Conservation (phyloP, 495 filamentous ascomycete species). For the Penicillium macrosclerotiorum region DNA sequence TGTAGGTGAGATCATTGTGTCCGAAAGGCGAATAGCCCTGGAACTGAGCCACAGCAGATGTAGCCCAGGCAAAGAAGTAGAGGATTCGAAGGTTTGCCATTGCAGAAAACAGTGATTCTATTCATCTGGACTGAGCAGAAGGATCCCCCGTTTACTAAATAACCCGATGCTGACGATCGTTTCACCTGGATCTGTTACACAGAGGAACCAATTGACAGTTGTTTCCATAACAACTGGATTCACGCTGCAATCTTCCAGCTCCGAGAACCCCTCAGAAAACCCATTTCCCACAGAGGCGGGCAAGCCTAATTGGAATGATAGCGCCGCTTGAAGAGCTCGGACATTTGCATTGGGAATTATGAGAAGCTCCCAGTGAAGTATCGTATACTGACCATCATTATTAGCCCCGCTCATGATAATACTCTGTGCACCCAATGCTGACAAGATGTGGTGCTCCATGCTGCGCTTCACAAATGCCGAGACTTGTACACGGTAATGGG, state of each 20-base stretch:
- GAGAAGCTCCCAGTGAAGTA: too few species aligned
- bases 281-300: neutral
- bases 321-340: too few species aligned
- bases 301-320: too few species aligned
- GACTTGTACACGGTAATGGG: too few species aligned
- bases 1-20: slow-evolving; percentile 30
- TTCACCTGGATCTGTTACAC: neutral
- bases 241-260: neutral
- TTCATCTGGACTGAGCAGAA: neutral
- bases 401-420: too few species aligned
- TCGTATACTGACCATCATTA: too few species aligned
- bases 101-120: neutral
- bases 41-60: slow-evolving; percentile 20
- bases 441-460: too few species aligned
- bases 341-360: too few species aligned
- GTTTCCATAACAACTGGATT: slow-evolving; percentile 3
- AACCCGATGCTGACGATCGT: neutral
- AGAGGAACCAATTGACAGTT: neutral
- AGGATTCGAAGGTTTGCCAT: neutral
- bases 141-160: neutral
- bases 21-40: slow-evolving; percentile 23
- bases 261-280: neutral
- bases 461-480: too few species aligned
- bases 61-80: neutral
- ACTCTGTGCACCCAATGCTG: too few species aligned